These are phyloP conservation scores for Tetradesmus lagerheimii DNA, from an alignment of 139 green algal genomes.

Conservation along the genomic window DNA sequence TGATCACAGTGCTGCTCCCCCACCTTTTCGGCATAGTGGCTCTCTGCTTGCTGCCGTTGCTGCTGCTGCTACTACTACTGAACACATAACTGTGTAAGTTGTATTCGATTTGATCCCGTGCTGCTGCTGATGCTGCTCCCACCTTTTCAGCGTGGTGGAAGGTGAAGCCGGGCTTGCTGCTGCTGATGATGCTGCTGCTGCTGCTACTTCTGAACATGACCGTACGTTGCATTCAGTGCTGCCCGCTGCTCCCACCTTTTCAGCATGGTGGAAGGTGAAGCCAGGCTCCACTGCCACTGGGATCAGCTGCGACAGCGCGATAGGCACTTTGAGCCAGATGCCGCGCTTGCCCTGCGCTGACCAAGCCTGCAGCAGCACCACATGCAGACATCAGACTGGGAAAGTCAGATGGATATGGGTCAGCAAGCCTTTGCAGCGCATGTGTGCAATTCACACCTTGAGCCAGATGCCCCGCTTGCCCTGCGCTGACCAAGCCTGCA, in stretches of 20 bases:
- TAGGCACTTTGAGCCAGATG: conserved; percentile 82
- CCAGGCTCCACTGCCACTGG: conserved; percentile 57
- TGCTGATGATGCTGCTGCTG: background rate
- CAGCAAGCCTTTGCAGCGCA: too few relatives aligned
- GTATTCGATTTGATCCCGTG: too few relatives aligned
- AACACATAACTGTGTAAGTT: too few relatives aligned
- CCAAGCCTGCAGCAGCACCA: conserved; percentile 65
- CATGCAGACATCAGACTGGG: too few relatives aligned
- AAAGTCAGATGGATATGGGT: too few relatives aligned
- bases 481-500: conserved; percentile 60
- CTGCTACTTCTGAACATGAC: background rate
- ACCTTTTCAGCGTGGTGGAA: too few relatives aligned
- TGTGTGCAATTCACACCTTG: too few relatives aligned
- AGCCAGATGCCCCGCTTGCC: conserved; percentile 81
- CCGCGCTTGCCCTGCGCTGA: conserved; percentile 53
- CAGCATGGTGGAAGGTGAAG: conserved; percentile 87
- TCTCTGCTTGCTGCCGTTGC: conserved; percentile 49
- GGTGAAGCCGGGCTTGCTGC: background rate
- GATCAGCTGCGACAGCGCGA: conserved; percentile 52
- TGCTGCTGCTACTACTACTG: background rate
- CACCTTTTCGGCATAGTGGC: conserved; percentile 73
- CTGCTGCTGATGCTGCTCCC: too few relatives aligned
- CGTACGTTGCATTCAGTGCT: background rate
- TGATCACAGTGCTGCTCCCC: too few relatives aligned
- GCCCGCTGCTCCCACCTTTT: conserved; percentile 55